Conservation (phyloP, 1,284 basidiomycete species). For the Moesziomyces antarcticus region DNA sequence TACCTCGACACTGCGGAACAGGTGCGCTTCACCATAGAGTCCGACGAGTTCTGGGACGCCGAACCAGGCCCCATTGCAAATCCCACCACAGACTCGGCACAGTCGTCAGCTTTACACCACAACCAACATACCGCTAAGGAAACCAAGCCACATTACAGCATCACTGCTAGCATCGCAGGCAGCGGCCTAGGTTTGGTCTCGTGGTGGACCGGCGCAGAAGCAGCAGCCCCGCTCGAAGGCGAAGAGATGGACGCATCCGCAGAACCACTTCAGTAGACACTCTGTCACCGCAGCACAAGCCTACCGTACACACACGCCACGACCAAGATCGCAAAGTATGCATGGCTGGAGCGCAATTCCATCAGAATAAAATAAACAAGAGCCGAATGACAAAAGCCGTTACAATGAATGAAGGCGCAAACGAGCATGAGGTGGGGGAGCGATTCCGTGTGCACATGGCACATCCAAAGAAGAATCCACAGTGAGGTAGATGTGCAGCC, state of each 20-base stretch:
- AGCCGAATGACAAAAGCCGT: conserved; percentile 24
- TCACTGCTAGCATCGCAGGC: conserved; percentile 78
- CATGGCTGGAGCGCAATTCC: conserved; percentile 17
- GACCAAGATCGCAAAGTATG: background rate
- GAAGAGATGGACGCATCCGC: conserved; percentile 5
- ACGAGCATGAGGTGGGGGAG: background rate
- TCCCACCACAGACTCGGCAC: conserved; percentile 10
- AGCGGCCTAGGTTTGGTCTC: conserved; percentile 80
- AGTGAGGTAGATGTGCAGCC: conserved; percentile 4
- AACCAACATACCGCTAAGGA: conserved; percentile 36
- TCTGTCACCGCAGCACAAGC: too few relatives aligned
- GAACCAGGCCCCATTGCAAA: conserved; percentile 79
- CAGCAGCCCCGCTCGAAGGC: conserved; percentile 40
- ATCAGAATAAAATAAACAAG: conserved; percentile 3
- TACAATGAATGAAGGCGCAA: conserved; percentile 23
- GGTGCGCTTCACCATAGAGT: conserved; percentile 87
- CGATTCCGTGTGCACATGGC: background rate
- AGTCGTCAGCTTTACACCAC: conserved; percentile 17
- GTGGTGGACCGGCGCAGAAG: conserved; percentile 72
- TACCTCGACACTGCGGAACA: conserved; percentile 86
- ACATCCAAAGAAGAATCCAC: conserved; percentile 1
- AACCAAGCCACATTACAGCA: conserved; percentile 41
- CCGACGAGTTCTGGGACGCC: conserved; percentile 88
- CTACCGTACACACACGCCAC: too few relatives aligned
- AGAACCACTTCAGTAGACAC: background rate